A percentile compares a stretch with the other conserved stretches of the same genome.
Evolutionary conservation across 345 rosid genomes (phyloP).

Genomic region (Syzygium jambos): DNA sequence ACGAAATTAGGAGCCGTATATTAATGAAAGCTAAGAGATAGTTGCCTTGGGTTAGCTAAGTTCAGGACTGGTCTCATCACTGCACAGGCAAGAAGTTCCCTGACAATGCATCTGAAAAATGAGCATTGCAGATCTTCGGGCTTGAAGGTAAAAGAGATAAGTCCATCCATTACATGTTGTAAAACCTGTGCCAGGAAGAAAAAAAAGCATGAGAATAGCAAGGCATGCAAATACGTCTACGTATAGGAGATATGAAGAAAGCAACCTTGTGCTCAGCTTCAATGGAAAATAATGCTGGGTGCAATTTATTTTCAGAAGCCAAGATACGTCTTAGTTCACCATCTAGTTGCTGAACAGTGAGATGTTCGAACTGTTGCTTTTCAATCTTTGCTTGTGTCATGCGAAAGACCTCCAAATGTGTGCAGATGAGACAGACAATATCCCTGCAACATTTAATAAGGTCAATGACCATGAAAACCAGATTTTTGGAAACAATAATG

Average conservation of each 20-base stretch:
- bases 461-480: conserved; percentile 17
- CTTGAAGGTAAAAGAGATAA: conserved; percentile 71
- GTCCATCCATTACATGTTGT: conserved; percentile 84
- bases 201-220: conserved; percentile 3
- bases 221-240: not conserved
- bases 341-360: conserved; percentile 59
- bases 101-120: conserved; percentile 61
- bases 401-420: conserved; percentile 82
- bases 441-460: conserved; percentile 60
- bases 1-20: not conserved
- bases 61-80: conserved; percentile 90
- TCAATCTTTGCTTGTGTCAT: conserved; percentile 61
- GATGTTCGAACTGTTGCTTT: conserved; percentile 28
- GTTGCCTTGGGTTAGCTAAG: conserved; percentile 82
- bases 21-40: not conserved
- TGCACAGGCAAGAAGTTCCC: conserved; percentile 96
- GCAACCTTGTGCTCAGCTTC: conserved; percentile 94
- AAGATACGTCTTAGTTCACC: conserved; percentile 51
- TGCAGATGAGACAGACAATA: conserved; percentile 59
- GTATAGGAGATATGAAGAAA: not conserved
- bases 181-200: conserved; percentile 49
- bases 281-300: conserved; percentile 88
- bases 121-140: conserved; percentile 82
- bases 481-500: not conserved
- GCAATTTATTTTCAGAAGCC: conserved; percentile 77